Conservation (phyloP, 1,284 basidiomycete species). For the Rhodotorula sp. region DNA sequence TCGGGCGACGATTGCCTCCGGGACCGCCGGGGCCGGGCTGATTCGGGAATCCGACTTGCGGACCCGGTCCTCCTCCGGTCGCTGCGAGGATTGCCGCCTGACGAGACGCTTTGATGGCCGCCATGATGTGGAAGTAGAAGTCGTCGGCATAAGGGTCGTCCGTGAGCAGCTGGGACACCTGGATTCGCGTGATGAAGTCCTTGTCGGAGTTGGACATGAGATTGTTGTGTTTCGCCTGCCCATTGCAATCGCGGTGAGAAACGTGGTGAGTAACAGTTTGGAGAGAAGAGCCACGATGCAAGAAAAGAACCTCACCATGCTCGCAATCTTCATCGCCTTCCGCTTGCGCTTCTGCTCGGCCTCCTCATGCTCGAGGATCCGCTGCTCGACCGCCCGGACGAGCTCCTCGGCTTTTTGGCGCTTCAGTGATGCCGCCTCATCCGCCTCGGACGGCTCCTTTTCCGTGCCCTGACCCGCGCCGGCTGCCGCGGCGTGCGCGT, state of each 20-base stretch:
- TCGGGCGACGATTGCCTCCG: slow-evolving; percentile 11
- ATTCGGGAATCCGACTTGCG: not conserved
- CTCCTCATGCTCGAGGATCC: slow-evolving; percentile 79
- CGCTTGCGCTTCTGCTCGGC: slow-evolving; percentile 76
- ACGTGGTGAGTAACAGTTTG: not conserved
- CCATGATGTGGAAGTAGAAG: slow-evolving; percentile 94
- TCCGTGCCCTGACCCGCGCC: not conserved
- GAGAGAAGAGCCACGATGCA: too few relatives aligned
- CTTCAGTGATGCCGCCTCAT: not conserved
- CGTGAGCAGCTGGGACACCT: slow-evolving; percentile 94
- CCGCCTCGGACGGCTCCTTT: slow-evolving; percentile 53
- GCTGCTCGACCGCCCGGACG: slow-evolving; percentile 69
- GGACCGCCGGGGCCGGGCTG: slow-evolving; percentile 1
- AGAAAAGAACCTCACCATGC: slow-evolving; percentile 62
- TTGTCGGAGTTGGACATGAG: slow-evolving; percentile 99
- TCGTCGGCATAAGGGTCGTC: slow-evolving; percentile 96
- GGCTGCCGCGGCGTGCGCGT: slow-evolving; percentile 26
- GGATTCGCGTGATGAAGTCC: slow-evolving; percentile 98
- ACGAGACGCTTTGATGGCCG: slow-evolving; percentile 52
- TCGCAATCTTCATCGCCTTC: slow-evolving; percentile 77
- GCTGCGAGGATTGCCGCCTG: not conserved
- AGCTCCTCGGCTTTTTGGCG: slow-evolving; percentile 62
- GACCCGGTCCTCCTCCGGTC: not conserved
- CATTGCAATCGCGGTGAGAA: not conserved
- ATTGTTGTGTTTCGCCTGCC: slow-evolving; percentile 92